Base-by-base conservation (phyloP, 2,329 filamentous ascomycete genomes). In the Hymenoscyphus fructigenus region DNA sequence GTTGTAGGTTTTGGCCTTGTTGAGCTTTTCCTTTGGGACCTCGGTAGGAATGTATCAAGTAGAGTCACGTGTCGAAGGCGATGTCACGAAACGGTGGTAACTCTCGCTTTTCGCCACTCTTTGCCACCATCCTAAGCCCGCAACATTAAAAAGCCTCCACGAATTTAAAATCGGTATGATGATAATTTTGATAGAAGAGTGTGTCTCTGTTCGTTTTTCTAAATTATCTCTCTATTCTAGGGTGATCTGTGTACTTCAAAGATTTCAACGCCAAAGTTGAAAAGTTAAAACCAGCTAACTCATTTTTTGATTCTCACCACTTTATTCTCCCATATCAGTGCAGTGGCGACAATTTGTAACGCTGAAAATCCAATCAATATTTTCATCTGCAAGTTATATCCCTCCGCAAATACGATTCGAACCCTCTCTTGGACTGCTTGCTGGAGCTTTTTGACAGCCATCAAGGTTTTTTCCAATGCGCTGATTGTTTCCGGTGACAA, bases 301-400 rank as follows among this genome's bases (percentile, higher is more conserved):
- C 44, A 50, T 50, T n/a, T n/a, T 50, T 50, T 20, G 9, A 50
- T 50, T 23, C 44, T 50, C 20, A n/a, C n/a, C 6, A 23, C n/a
- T 23, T 50, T 50, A n/a, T 50, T 50, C 44, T 23, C n/a, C 44
- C 44, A 50, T n/a, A 50, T 50, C 44, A 50, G n/a, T 20, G n/a
- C 44, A 50, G 44, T 50, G 44, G 44, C n/a, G 12, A 50, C 44
- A 10, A 50, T 50, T 5, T 50, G 17, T 23, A 50, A 50, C n/a
- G 20, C 20, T 23, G 44, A n/a, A 20, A 50, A 50, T 2, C 3
- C 44, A 12, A 50, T 50, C 44, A 50, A 50, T 10, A 50, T 50
- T n/a, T 9, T 50, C 44, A 50, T 50, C 44, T 50, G 44, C n/a
- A 50, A 23, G 9, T 23, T 50, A 10, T 50, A 50, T 10, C 17